Conservation (phyloP, 352 stramenopile genomes). For the Phytophthora hybrid region DNA sequence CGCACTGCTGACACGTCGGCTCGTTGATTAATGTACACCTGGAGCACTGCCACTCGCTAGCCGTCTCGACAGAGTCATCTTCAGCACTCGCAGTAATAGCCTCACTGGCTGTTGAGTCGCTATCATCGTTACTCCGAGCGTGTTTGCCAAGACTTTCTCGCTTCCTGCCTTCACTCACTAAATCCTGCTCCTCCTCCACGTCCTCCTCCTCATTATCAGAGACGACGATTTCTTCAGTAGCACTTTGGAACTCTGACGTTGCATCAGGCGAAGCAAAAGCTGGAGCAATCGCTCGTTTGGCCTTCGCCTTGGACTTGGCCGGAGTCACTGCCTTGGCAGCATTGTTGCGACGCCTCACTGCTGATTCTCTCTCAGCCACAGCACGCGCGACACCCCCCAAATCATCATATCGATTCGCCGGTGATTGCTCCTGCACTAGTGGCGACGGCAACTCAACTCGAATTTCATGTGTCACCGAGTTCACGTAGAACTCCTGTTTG, state of each 20-base stretch:
- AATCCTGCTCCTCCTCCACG: conserved; percentile 22
- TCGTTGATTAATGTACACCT: conserved; percentile 87
- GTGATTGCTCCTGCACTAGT: conserved; percentile 61
- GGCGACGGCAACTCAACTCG: conserved; percentile 62
- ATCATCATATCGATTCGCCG: conserved; percentile 63
- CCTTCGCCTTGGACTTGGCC: conserved; percentile 33
- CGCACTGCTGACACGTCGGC: conserved; percentile 53
- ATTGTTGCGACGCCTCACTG: background rate
- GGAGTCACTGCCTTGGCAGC: conserved; percentile 27
- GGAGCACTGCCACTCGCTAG: conserved; percentile 73
- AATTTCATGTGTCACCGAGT: conserved; percentile 81
- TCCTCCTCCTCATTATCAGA: conserved; percentile 41
- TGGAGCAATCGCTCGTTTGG: conserved; percentile 48
- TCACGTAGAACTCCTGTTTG: conserved; percentile 80
- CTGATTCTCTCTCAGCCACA: conserved; percentile 34
- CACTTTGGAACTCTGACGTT: conserved; percentile 42
- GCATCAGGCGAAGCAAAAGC: conserved; percentile 56
- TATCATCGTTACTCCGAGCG: conserved; percentile 38
- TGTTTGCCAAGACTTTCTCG: conserved; percentile 40
- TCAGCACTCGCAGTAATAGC: conserved; percentile 27
- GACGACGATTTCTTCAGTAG: conserved; percentile 48
- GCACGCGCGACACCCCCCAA: conserved; percentile 33
- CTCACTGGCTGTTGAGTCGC: conserved; percentile 34
- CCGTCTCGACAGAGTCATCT: conserved; percentile 23
- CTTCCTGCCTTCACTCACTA: conserved; percentile 10